Evolutionary conservation across 768 basidiomycete genomes (phyloP).

Genomic region (Mycena galopus): DNA sequence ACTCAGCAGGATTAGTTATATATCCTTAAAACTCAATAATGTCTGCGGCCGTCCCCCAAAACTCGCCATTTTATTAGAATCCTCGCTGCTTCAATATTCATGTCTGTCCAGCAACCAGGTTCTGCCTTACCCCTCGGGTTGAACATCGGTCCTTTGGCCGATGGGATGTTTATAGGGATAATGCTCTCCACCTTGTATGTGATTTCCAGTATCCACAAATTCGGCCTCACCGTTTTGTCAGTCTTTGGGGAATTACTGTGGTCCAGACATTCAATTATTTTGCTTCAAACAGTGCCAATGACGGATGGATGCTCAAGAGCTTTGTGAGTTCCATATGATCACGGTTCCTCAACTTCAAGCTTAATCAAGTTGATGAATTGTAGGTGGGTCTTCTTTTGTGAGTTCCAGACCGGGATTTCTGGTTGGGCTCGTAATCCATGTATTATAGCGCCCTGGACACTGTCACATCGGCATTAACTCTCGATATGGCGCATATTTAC

Average conservation of each 20-base stretch:
- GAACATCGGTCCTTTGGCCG: background rate
- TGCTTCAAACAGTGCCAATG: background rate
- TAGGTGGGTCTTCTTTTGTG: conserved; percentile 7
- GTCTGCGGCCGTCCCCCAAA: no score
- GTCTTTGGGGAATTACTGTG: conserved; percentile 3
- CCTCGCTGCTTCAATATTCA: background rate
- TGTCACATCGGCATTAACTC: background rate
- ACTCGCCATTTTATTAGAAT: background rate
- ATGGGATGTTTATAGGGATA: conserved; percentile 7
- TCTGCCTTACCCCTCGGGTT: conserved; percentile 1
- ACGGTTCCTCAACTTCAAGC: no score
- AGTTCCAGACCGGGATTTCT: background rate
- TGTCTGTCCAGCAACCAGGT: background rate
- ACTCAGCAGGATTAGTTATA: background rate
- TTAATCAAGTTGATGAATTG: no score
- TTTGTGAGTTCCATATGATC: conserved; percentile 3
- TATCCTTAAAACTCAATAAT: background rate
- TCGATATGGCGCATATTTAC: conserved; percentile 8
- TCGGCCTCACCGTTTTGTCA: background rate
- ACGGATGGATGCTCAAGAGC: conserved; percentile 8
- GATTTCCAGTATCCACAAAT: background rate
- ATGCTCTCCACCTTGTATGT: conserved; percentile 1
- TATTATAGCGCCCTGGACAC: background rate
- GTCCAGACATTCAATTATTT: background rate
- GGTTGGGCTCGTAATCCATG: background rate